A percentile compares a stretch with the other conserved stretches of the same genome.
Conservation (phyloP, 2,329 filamentous ascomycete species). For the Penicillium expansum region DNA sequence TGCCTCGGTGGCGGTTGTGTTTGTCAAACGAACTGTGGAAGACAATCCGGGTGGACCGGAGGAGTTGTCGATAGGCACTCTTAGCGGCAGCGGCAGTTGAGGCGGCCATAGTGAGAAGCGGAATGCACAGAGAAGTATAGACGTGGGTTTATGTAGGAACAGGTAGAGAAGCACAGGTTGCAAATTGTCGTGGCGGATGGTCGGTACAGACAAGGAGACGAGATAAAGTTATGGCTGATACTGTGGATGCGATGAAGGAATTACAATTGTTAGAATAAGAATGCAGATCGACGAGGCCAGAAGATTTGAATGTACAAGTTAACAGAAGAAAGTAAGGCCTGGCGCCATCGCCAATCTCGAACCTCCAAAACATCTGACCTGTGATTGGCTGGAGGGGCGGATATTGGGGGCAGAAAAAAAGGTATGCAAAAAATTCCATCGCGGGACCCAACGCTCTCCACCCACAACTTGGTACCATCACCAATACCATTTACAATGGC, state of each 20-base stretch:
- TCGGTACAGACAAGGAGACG: neutral
- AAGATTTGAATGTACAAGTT: neutral
- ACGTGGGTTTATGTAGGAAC: neutral
- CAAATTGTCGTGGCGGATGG: neutral
- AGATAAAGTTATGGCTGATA: neutral
- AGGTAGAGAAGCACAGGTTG: neutral
- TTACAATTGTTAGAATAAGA: neutral
- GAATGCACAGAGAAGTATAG: neutral
- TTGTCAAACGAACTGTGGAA: slow-evolving; percentile 64
- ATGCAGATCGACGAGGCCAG: neutral
- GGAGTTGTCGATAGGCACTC: slow-evolving; percentile 73
- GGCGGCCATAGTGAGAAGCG: slow-evolving; percentile 22
- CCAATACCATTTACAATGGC: slow-evolving; percentile 55
- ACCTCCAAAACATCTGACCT: slow-evolving; percentile 24
- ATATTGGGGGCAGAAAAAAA: slow-evolving; percentile 38
- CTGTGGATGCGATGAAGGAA: neutral
- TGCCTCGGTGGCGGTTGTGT: neutral
- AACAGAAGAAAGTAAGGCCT: neutral
- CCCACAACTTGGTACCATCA: slow-evolving; percentile 17
- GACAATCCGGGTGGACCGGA: slow-evolving; percentile 76
- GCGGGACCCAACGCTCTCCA: slow-evolving; percentile 17
- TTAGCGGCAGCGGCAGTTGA: slow-evolving; percentile 57
- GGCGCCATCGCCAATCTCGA: neutral
- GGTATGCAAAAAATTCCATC: slow-evolving; percentile 28
- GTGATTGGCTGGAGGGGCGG: slow-evolving; percentile 33